Evolutionary conservation across 176 grass and related monocot genomes (phyloP), one percentile per base, ranked within the genome.

Genomic region (Cymbopogon citratus): DNA sequence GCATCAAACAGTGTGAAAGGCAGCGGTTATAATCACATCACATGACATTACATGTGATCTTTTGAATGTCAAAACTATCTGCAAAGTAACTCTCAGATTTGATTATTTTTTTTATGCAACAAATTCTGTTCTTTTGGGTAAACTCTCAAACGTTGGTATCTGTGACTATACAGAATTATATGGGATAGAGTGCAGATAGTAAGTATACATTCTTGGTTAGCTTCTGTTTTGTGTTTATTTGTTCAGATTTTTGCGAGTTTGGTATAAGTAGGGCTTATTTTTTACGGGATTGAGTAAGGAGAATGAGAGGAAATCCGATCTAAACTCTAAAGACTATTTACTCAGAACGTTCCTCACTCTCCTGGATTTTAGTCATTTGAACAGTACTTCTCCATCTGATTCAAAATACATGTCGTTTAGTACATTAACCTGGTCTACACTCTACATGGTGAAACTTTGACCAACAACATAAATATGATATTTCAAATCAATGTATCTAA

Each of bases 171-270:
- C 71, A 12, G 43, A 75, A 83, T 23, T 75, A 38, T 54, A 38
- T 63, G 39, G 3, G n/a, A 28, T 18, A 82, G 57, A 21, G 73
- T 39, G 40, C 9, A 65, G 2, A 74, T 38, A 54, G 9, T 56
- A 74, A 74, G 14, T 49, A 9, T 75, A n/a, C 23, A 52, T 62
- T 66, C 41, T 75, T 66, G 60, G 7, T 62, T 75, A 51, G n/a
- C 64, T 69, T 46, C 9, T 61, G 54, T 82, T 82, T 45, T 26
- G 60, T 44, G 59, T 73, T 41, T 34, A 56, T 49, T 73, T 63
- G 21, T 82, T 68, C 19, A 28, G 28, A 7, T 18, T 43, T 60
- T 10, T 41, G 29, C 19, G 3, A 5, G 9, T 65, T 69, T 52
- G 2, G 27, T 26, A 49, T 77, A 15, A 27, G n/a, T 11, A 4